Base-by-base conservation (phyloP, 768 basidiomycete genomes). In the Boletus huronensis region DNA sequence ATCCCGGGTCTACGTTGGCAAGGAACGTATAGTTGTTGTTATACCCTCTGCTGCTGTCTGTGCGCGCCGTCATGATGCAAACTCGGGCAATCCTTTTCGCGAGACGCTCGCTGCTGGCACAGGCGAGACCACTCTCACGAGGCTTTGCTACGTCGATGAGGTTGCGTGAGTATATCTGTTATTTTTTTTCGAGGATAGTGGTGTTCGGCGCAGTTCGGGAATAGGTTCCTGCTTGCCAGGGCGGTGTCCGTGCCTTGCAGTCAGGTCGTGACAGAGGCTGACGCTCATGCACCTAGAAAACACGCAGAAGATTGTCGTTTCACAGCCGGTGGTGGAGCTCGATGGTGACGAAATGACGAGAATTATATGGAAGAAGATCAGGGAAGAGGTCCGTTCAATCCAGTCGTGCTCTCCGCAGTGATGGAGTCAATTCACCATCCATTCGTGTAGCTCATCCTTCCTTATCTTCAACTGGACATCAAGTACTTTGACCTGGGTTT, bases 301-400 rank as follows among this genome's bases (percentile, higher is more conserved):
- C 44, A 48, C 56, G 16, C 51, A 62, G 25, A 90, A 88, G 70
- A 95, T 97, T 65, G 80, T 79, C 28, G 93, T 94, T 47, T 76
- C 81, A 67, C 93, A 94, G 66, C 93, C 93, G 6, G 82, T 97
- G 43, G 93, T 97, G 45, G 94, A 97, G 75, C 82, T 98, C 49
- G 94, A 98, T 70, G 94, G 94, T 44, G 95, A 97, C 74, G 96
- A 99, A 76, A 98, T 98, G 96, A 99, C 96, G 32, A 80, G 96
- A 62, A 97, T 99, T 66, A 99, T 98, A 70, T 98, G 92, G 93
- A 94, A 93, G 83, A 93, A 93, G 79, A 94, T 95, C 67, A 80
- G 91, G 54, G 90, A 97, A 65, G 93, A 97, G 83, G 93, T 93
- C 53, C 56, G 82, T 73, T 23, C 47, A 32, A 32, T 50, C 39